phyloP scores from a whole-genome alignment of 2,329 filamentous ascomycete species.

The Fusarium mexicanum region DNA sequence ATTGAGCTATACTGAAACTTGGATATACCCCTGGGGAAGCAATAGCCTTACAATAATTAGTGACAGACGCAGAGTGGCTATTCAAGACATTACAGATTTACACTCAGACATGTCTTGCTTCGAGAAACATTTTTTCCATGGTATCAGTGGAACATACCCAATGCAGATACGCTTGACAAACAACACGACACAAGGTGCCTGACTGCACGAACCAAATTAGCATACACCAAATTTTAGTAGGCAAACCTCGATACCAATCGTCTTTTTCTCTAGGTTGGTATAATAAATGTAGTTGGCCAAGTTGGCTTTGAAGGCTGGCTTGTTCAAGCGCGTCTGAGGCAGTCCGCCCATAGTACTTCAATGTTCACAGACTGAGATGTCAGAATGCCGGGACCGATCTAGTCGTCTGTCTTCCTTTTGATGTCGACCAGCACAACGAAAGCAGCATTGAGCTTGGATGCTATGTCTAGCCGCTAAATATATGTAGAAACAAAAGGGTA shows the following conservation, averaged over 20 bases:
- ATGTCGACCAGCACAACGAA: neutral
- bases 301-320: neutral
- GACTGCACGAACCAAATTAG: neutral
- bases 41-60: neutral
- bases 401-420: neutral
- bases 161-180: neutral
- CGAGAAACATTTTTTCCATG: neutral
- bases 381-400: neutral
- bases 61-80: neutral
- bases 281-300: neutral
- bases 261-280: neutral
- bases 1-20: neutral
- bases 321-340: neutral
- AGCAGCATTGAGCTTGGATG: too few relatives aligned
- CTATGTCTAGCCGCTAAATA: neutral
- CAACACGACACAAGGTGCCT: neutral
- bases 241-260: neutral
- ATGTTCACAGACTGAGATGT: neutral
- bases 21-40: neutral
- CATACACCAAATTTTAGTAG: neutral
- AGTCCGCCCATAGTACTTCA: neutral
- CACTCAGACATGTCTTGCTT: neutral
- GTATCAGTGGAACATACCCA: neutral
- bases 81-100: neutral
- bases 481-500: fast-evolving